Percentiles rank a stretch among this genome's conserved stretches.
Evolutionary conservation across 257 asterid species (phyloP).

Genomic region (Lycium barbarum): DNA sequence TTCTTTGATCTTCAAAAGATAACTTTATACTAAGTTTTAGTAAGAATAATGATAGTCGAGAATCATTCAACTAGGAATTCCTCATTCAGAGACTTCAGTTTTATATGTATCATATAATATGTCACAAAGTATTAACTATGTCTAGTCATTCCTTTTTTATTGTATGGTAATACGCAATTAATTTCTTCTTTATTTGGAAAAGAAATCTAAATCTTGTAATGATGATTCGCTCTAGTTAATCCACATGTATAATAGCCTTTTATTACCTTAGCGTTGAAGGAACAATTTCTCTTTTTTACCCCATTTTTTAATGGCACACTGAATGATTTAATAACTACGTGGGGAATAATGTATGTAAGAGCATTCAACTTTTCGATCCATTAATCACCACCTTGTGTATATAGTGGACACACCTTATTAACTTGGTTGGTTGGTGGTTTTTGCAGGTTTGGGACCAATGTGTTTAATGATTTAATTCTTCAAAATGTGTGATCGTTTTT

Average conservation of each 20-base stretch:
- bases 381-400: neutral
- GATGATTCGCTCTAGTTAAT: neutral
- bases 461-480: neutral
- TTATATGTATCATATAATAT: neutral
- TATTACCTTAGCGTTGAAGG: slow-evolving; percentile 13
- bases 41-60: too few relatives aligned
- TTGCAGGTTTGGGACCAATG: slow-evolving; percentile 28
- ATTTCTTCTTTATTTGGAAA: neutral
- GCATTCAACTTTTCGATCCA: slow-evolving; percentile 21
- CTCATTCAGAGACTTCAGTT: neutral
- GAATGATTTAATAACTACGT: slow-evolving; percentile 15
- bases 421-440: slow-evolving; percentile 27
- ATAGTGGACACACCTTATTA: neutral
- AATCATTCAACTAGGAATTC: neutral
- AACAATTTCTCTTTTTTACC: neutral
- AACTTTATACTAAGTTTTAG: too few relatives aligned
- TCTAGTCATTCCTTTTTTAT: neutral
- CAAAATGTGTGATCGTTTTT: neutral
- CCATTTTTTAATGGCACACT: neutral
- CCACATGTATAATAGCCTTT: neutral
- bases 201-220: neutral
- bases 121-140: neutral
- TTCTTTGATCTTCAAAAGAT: neutral
- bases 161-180: neutral
- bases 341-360: slow-evolving; percentile 21